Conservation (phyloP, 805 yeast genomes). For the Ogataea polymorpha region DNA sequence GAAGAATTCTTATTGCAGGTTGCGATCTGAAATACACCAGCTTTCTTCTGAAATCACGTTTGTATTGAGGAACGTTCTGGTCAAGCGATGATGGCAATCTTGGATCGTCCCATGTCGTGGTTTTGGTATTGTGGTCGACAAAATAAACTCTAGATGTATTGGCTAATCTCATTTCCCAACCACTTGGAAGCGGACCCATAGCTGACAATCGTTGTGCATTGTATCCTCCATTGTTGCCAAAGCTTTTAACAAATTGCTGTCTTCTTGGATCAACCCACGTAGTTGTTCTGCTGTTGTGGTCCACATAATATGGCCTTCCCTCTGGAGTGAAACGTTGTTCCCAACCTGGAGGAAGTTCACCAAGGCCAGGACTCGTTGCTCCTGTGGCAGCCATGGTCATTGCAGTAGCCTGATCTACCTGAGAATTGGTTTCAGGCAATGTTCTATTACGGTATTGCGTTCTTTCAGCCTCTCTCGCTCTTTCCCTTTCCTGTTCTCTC, state of each 20-base stretch:
- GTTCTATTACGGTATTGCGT: slow-evolving; percentile 89
- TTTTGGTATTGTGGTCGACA: slow-evolving; percentile 98
- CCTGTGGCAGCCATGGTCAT: slow-evolving; percentile 67
- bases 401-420: slow-evolving; percentile 41
- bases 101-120: slow-evolving; percentile 99
- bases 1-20: slow-evolving; percentile 93
- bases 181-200: slow-evolving; percentile 95
- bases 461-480: slow-evolving; percentile 80
- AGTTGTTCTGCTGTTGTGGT: slow-evolving; percentile 98
- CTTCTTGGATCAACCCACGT: slow-evolving; percentile 99
- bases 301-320: slow-evolving; percentile 97
- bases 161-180: slow-evolving; percentile 99
- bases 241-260: slow-evolving; percentile 95
- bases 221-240: slow-evolving; percentile 85
- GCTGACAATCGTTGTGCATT: slow-evolving; percentile 98
- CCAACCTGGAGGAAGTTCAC: slow-evolving; percentile 98
- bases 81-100: slow-evolving; percentile 95
- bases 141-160: slow-evolving; percentile 98
- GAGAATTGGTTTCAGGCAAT: slow-evolving; percentile 71
- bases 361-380: slow-evolving; percentile 91
- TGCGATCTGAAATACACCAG: slow-evolving; percentile 97
- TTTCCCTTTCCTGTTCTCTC: slow-evolving; percentile 55
- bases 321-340: slow-evolving; percentile 97
- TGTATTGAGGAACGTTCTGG: slow-evolving; percentile 98
- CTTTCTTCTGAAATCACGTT: slow-evolving; percentile 97